These are phyloP conservation scores for Tuber umbilicatum DNA, from an alignment of 495 filamentous ascomycete genomes.

Conservation along the genomic window DNA sequence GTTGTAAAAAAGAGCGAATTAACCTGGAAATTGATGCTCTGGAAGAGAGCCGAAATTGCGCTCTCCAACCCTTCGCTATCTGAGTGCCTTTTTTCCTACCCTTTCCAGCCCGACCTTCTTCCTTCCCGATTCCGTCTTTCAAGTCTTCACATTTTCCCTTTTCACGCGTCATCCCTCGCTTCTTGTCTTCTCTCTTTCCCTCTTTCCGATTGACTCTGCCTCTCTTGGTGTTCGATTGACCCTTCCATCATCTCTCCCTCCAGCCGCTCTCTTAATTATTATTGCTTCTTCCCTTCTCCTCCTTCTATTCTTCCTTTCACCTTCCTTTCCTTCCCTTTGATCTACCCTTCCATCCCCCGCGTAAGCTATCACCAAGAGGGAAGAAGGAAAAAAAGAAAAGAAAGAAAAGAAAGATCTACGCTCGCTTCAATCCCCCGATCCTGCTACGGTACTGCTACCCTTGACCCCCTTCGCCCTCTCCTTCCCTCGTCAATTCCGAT, in stretches of 20 bases:
- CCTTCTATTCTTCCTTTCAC: neutral
- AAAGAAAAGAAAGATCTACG: neutral
- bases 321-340: neutral
- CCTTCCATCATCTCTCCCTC: conserved; percentile 7
- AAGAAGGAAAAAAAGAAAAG: neutral
- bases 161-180: neutral
- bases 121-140: neutral
- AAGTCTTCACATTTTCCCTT: neutral
- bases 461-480: conserved; percentile 10
- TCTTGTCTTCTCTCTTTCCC: conserved; percentile 1
- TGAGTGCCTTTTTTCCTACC: conserved; percentile 20
- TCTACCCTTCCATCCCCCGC: neutral
- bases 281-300: neutral
- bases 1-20: neutral
- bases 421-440: conserved; percentile 2
- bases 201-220: neutral
- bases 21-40: neutral
- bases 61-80: conserved; percentile 15
- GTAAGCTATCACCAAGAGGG: neutral
- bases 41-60: neutral
- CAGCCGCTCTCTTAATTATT: neutral
- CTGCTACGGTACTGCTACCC: conserved; percentile 26
- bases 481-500: conserved; percentile 16
- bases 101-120: neutral
- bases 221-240: neutral